These are phyloP conservation scores for Aspergillus novofumigatus DNA, from an alignment of 2,329 filamentous ascomycete genomes.

Conservation along the genomic window DNA sequence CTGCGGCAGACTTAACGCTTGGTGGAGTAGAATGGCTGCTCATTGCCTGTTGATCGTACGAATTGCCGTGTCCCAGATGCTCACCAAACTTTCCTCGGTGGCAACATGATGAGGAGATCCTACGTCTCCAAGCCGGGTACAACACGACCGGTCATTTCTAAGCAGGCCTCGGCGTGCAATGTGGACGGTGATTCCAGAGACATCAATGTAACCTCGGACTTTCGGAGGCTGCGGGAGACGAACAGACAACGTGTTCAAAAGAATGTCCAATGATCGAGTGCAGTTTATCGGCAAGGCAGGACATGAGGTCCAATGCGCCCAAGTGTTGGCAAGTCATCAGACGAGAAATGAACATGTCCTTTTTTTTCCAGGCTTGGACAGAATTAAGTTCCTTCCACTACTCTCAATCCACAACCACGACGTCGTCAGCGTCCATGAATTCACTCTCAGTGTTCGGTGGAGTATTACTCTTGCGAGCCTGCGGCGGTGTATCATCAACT, in stretches of 20 bases:
- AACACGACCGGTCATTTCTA: neutral
- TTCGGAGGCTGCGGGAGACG: neutral
- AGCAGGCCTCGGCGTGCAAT: neutral
- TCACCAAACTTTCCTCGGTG: neutral
- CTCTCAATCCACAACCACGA: slow-evolving; percentile 31
- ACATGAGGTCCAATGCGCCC: neutral
- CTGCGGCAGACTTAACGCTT: neutral
- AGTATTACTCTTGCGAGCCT: slow-evolving; percentile 8
- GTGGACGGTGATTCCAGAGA: neutral
- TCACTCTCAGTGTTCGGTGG: slow-evolving; percentile 16
- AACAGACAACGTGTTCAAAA: neutral
- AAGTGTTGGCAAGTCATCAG: neutral
- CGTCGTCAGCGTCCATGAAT: slow-evolving; percentile 32
- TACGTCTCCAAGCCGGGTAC: neutral
- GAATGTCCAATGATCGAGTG: neutral
- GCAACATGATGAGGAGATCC: neutral
- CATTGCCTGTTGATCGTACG: neutral
- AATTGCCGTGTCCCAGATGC: neutral
- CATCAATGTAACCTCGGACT: neutral
- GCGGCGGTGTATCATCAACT: slow-evolving; percentile 13
- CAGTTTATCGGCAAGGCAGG: neutral
- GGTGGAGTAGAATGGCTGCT: neutral
- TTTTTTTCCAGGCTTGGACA: neutral
- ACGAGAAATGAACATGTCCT: neutral
- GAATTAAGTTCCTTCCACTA: neutral